Evolutionary conservation across 2,329 filamentous ascomycete genomes (phyloP), one percentile per base, ranked within the genome.

Genomic region (Graphilbum sp.): DNA sequence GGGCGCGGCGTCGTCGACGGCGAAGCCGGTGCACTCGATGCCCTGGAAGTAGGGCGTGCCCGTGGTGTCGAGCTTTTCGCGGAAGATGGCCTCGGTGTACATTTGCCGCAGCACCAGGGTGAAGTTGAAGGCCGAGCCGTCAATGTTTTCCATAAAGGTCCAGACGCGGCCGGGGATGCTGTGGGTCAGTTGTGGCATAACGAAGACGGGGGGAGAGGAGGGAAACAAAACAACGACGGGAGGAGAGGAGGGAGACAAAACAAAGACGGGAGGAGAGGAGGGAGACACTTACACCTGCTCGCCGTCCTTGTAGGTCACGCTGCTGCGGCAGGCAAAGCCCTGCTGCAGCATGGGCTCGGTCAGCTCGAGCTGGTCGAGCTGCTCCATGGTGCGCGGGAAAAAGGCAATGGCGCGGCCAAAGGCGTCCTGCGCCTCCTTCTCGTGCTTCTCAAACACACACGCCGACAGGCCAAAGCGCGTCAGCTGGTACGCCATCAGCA

Each of bases 1-100:
- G 65, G 95, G 87, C 0, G 87, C 85, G 61, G 78, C 75, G 15
- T 17, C 27, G 37, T 62, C 51, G 8, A 66, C 36, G 2, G 52
- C 44, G 21, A 65, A 50, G n/a, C 47, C 54, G 4, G 52, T 46
- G 33, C 64, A 54, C 41, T 58, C 53, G 9, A 55, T 50, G 3
- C 54, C 55, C 16, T 53, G 49, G 31, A 57, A 51, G 5, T 62
- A 50, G 2, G 50, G 42, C 1, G 57, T 54, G 17, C 59, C 58
- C 23, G 60, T 45, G 35, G 45, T 54, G 35, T 42, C 51, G 49
- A 61, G 35, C 41, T 56, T 52, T n/a, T 52, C 50, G 32, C 67
- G 57, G 37, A 71, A 64, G 32, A 72, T 62, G 12, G 64, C 61
- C 46, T 72, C 67, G 7, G 66, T 62, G 46, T 67, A 70, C 47